phyloP scores from a whole-genome alignment of 2,329 filamentous ascomycete genomes.

The Fusarium mundagurra region DNA sequence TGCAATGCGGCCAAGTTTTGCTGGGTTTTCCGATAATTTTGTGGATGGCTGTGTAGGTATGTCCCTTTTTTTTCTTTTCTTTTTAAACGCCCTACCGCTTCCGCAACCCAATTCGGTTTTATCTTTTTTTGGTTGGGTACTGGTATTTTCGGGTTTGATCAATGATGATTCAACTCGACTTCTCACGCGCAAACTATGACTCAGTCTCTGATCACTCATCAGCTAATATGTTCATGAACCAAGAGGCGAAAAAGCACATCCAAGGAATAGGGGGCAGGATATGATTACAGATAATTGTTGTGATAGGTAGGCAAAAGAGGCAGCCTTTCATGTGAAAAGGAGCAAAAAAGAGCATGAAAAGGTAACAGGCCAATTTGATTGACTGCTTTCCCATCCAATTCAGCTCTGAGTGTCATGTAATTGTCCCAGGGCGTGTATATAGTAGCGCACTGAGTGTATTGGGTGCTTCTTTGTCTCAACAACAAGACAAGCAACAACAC shows the following conservation, averaged over 20 bases:
- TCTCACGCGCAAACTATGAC: constrained; percentile 34
- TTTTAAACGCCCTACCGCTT: constrained; percentile 26
- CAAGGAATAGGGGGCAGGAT: constrained; percentile 26
- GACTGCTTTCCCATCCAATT: constrained; percentile 31
- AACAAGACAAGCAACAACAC: constrained; percentile 35
- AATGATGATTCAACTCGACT: constrained; percentile 29
- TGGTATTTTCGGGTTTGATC: constrained; percentile 24
- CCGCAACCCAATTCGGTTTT: constrained; percentile 30
- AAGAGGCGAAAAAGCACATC: constrained; percentile 12
- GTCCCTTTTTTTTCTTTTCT: constrained; percentile 9
- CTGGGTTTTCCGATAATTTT: constrained; percentile 25
- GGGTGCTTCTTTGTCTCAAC: constrained; percentile 34
- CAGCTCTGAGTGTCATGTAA: constrained; percentile 29
- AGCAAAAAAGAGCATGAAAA: constrained; percentile 31
- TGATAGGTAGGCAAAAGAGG: constrained; percentile 30
- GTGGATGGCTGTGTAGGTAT: constrained; percentile 20
- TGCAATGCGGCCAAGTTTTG: constrained; percentile 36
- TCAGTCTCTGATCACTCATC: constrained; percentile 30
- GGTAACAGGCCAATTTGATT: constrained; percentile 26
- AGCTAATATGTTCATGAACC: constrained; percentile 11
- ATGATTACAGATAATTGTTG: constrained; percentile 1
- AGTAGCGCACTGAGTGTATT: constrained; percentile 11
- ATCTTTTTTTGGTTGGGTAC: constrained; percentile 28
- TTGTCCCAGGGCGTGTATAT: constrained; percentile 29
- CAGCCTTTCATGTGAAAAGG: constrained; percentile 36